Percentiles rank a stretch among this genome's conserved stretches.
Conservation (phyloP, 2,329 filamentous ascomycete species). For the Verticillium dahliae region DNA sequence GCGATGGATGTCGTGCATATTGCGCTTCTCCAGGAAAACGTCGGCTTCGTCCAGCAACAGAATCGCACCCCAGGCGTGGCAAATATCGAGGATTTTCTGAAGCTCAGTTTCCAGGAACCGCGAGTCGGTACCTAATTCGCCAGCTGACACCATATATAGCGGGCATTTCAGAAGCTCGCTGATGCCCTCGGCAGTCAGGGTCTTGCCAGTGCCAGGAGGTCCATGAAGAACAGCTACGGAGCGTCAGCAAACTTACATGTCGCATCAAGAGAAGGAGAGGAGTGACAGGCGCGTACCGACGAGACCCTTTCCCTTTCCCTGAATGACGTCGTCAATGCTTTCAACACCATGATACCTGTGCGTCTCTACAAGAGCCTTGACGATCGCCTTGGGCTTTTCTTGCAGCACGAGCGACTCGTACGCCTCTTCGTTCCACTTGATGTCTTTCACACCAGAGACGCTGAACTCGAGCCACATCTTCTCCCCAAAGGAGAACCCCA, state of each 20-base stretch:
- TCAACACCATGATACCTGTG: constrained; percentile 50
- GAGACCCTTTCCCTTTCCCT: constrained; percentile 55
- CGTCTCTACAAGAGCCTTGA: constrained; percentile 58
- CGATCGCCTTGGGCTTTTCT: constrained; percentile 40
- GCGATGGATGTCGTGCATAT: constrained; percentile 75
- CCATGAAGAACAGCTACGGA: constrained; percentile 43
- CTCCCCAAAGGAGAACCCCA: constrained; percentile 41
- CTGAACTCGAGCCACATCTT: constrained; percentile 43
- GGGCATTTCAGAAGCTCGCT: constrained; percentile 42
- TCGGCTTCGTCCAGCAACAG: constrained; percentile 82
- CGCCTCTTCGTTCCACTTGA: constrained; percentile 39
- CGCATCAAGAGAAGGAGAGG: constrained; percentile 28
- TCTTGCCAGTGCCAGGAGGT: constrained; percentile 43
- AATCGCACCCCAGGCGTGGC: constrained; percentile 80
- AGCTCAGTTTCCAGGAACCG: constrained; percentile 59
- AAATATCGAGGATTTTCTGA: constrained; percentile 76
- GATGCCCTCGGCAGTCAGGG: constrained; percentile 40
- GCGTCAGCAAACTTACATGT: constrained; percentile 10
- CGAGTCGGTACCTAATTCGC: constrained; percentile 64
- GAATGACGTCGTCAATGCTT: constrained; percentile 44
- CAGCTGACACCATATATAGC: constrained; percentile 49
- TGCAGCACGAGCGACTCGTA: constrained; percentile 43
- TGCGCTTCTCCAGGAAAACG: constrained; percentile 76
- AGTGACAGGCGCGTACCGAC: constrained; percentile 37
- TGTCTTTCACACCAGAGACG: constrained; percentile 35